Conservation (phyloP, 345 rosid species). For the Streptanthus diversifolius region DNA sequence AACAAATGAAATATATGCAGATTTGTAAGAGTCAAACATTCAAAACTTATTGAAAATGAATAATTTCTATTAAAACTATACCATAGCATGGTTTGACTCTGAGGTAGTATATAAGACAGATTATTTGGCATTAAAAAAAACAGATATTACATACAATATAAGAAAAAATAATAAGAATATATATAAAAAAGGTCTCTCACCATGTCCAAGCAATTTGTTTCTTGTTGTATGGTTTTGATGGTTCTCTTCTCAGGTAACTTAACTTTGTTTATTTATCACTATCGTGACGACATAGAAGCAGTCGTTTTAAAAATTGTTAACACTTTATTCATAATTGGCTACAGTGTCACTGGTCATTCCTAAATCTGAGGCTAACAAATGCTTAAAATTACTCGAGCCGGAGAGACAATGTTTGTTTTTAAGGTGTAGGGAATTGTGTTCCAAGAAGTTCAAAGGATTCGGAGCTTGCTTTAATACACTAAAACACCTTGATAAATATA, state of each 20-base stretch:
- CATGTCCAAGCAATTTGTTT: background rate
- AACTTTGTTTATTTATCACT: background rate
- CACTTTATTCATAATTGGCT: background rate
- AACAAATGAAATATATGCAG: background rate
- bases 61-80: background rate
- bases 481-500: no score
- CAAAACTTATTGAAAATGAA: background rate
- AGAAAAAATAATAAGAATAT: background rate
- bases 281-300: background rate
- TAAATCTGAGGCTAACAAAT: slow-evolving; percentile 1
- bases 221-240: background rate
- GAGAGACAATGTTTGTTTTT: background rate
- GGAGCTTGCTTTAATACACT: no score
- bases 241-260: slow-evolving; percentile 8
- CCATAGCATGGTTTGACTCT: background rate
- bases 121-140: background rate
- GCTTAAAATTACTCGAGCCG: background rate
- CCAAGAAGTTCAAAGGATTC: background rate
- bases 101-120: background rate
- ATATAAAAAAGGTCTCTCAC: background rate
- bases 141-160: background rate
- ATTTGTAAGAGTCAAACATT: background rate
- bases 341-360: background rate
- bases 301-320: background rate
- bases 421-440: slow-evolving; percentile 11